Base-by-base conservation (phyloP, 2,329 filamentous ascomycete species). In the Arthroderma sp. region DNA sequence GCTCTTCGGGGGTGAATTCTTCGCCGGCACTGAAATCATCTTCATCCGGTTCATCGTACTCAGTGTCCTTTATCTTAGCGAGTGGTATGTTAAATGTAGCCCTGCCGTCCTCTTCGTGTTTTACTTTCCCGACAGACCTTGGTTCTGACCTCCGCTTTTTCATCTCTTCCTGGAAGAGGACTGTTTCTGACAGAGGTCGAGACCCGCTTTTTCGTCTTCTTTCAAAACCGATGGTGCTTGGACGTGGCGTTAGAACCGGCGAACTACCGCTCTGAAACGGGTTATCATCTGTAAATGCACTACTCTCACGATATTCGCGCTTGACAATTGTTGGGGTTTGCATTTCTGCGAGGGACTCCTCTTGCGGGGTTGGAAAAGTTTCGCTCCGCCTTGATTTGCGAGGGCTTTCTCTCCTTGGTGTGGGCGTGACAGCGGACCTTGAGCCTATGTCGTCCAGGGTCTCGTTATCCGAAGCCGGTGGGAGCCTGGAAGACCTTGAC, bases 1-100 rank as follows among this genome's bases (percentile, higher is more conserved):
- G 83, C 58, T 86, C 89, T 51, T 95, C 86, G 0, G 88, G 85
- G 0, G 88, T 94, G 53, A 96, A 98, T 57, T 98, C 91, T 61
- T 96, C 91, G 3, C 84, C 85, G 0, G 80, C 72, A 49, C 87
- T 81, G 4, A 85, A 60, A 8, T 62, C 52, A 48, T 86, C 80
- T 1, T 86, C 61, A 9, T 66, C 67, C 8, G 66, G 56, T 43
- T 72, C 67, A 11, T 70, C 62, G 36, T 66, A 63, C 38, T 62
- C 62, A 52, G 28, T 57, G 48, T 34, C 52, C 47, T 47, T 45
- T 54, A 53, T 45, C 64, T 68, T 66, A 34, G 69, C 61, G 37
- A 75, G 57, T 1, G 77, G 69, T 30, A 78, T 68, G 46, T 80
- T 75, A 48, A 82, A 78, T 0, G 72, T 74, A 41, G 70, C 72